These are phyloP conservation scores for Fraxinus excelsior DNA, from an alignment of 257 asterid species.

Conservation along the genomic window DNA sequence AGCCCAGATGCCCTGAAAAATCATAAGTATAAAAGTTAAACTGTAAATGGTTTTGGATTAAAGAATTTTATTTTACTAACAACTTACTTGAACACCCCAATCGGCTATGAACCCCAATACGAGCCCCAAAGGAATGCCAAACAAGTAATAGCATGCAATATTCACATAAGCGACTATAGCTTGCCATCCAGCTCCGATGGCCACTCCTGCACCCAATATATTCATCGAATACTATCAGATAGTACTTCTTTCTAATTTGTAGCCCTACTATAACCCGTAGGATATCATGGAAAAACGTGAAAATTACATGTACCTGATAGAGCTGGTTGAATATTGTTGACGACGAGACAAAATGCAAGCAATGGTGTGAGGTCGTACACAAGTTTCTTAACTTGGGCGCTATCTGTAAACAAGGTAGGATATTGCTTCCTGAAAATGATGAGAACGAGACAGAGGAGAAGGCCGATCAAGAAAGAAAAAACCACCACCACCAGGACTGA, in stretches of 20 bases:
- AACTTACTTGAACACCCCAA: slow-evolving; percentile 58
- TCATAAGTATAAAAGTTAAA: background rate
- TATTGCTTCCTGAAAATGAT: slow-evolving; percentile 48
- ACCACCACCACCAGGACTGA: slow-evolving; percentile 60
- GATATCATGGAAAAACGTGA: background rate
- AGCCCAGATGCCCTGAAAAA: slow-evolving; percentile 23
- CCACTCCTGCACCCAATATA: slow-evolving; percentile 55
- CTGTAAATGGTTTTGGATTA: background rate
- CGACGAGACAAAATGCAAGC: slow-evolving; percentile 56
- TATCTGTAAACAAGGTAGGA: slow-evolving; percentile 52
- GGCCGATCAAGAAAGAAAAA: slow-evolving; percentile 45
- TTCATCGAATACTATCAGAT: too few relatives aligned
- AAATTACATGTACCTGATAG: slow-evolving; percentile 53
- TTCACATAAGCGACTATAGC: slow-evolving; percentile 73
- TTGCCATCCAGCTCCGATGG: slow-evolving; percentile 93
- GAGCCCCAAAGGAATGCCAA: slow-evolving; percentile 72
- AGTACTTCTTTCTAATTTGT: too few relatives aligned
- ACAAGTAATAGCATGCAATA: slow-evolving; percentile 60
- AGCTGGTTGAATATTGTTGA: slow-evolving; percentile 63
- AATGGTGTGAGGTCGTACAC: slow-evolving; percentile 58
- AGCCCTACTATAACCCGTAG: too few relatives aligned
- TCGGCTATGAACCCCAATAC: slow-evolving; percentile 46
- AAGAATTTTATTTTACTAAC: background rate
- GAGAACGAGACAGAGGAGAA: slow-evolving; percentile 37
- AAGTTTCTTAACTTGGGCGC: slow-evolving; percentile 33